Base-by-base conservation (phyloP, 768 basidiomycete genomes). In the Fomitopsis serialis region DNA sequence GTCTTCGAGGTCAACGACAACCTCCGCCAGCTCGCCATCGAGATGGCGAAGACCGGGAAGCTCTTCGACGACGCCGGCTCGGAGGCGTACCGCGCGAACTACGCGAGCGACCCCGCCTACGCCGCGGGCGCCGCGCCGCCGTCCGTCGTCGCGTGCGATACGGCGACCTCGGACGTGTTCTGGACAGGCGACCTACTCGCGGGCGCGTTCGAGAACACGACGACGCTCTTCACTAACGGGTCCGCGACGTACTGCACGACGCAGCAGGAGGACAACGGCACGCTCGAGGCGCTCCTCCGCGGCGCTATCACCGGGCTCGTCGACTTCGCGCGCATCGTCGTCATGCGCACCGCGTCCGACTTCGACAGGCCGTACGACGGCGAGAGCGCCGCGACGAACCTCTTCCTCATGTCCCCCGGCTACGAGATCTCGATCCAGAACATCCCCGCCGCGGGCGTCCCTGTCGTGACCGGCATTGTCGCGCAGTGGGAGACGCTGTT, bases 1-100 rank as follows among this genome's bases (percentile, higher is more conserved):
- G 70, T 75, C 19, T 74, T 70, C 61, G 71, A 74, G 63, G 61
- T 76, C 54, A 77, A 75, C 63, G 72, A 72, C 32, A 67, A 66
- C 49, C 64, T 77, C 9, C 66, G 71, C 13, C 62, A 68, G 34
- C 54, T 60, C 3, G 72, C 65, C 0, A 50, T 70, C 35, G 58
- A 47, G 29, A 57, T 66, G 50, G 69, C 70, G 2, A 52, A 56
- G 51, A 63, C 53, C 10, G 68, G 72, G 9, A 61, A 21, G n/a
- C 64, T 77, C 5, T 65, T 65, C 54, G 72, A 75, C 59, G 64
- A 66, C 12, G 34, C 53, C 13, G 60, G 40, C 13, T 66, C 73
- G 2, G 56, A 58, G 43, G 54, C 61, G 17, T 72, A 68, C 54
- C 68, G 74, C 21, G 55, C 60, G 17, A 50, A 54, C 15, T 76